Evolutionary conservation across 331 rosid genomes (phyloP), one percentile per base, ranked within the genome.

Genomic region (Acacia pycnantha): DNA sequence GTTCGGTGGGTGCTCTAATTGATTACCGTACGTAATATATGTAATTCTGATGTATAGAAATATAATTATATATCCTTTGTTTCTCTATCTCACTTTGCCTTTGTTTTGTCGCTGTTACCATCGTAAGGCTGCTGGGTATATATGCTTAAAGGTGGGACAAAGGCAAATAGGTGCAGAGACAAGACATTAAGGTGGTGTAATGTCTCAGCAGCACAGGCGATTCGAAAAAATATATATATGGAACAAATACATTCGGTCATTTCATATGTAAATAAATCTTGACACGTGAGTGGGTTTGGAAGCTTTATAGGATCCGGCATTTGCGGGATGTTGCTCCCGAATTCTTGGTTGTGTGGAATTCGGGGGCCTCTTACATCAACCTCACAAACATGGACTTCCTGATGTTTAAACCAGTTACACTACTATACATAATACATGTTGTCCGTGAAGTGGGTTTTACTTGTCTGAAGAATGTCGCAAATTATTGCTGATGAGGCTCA

Each of bases 81-180:
- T 50, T 2, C 47, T 72, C 51, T 33, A 8, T 51, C 21, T 62
- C 70, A 35, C 77, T 68, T 76, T 43, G 0, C n/a, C 21, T 50
- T 59, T 24, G 73, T 3, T 71, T 68, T 18, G 5, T 37, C 6
- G 12, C 40, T n/a, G 15, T 35, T 43, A 43, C 5, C 1, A 21
- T 24, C 24, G 44, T 24, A 62, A 69, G 65, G 58, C 15, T n/a
- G 46, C 18, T 48, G 64, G 46, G 64, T 27, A 51, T 46, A 27
- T 35, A 64, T 61, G 71, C 44, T 8, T 73, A 43, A 43, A 47
- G 70, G 87, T 80, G 54, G 79, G 44, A 19, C 82, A 80, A 33
- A 6, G 70, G 43, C 47, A 29, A 46, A 58, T 37, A 65, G 87
- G 80, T 69, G 6, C 70, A 59, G 26, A 40, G 46, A 19, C 81